A percentile compares a stretch with the other conserved stretches of the same genome.
These are phyloP conservation scores for Irpex sp. DNA, from an alignment of 1,284 basidiomycete species.

Conservation along the genomic window DNA sequence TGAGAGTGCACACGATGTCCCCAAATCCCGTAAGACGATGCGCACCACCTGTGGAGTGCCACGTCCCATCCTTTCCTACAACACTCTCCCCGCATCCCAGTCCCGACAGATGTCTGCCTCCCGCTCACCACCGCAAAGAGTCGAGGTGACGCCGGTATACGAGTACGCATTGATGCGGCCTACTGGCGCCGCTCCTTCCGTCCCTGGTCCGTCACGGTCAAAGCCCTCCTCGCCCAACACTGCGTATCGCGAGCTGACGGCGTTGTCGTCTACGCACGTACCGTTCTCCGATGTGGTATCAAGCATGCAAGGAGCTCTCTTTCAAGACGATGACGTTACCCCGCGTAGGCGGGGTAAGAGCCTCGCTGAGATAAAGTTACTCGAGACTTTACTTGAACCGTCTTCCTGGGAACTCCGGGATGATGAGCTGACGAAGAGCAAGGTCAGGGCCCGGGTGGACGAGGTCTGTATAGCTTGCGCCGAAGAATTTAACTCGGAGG, in stretches of 20 bases:
- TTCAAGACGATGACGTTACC: constrained; percentile 39
- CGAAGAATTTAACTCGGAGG: constrained; percentile 19
- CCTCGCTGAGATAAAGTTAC: constrained; percentile 35
- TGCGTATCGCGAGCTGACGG: constrained; percentile 20
- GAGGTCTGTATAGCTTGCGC: constrained; percentile 21
- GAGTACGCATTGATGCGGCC: constrained; percentile 24
- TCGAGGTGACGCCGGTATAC: constrained; percentile 15
- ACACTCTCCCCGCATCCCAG: constrained; percentile 21
- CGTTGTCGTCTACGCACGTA: constrained; percentile 18
- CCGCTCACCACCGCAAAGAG: constrained; percentile 9
- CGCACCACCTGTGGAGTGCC: constrained; percentile 19
- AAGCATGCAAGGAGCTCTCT: constrained; percentile 59
- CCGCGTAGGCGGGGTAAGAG: constrained; percentile 25
- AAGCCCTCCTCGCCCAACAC: constrained; percentile 17
- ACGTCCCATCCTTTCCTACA: constrained; percentile 27
- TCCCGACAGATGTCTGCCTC: constrained; percentile 16
- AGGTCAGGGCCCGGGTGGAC: constrained; percentile 17
- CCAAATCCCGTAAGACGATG: constrained; percentile 6
- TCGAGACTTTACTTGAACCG: constrained; percentile 45
- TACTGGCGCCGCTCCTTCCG: constrained; percentile 12
- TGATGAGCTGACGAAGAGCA: constrained; percentile 27
- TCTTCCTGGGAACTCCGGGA: constrained; percentile 37
- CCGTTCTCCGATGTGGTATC: constrained; percentile 53
- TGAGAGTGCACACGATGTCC: constrained; percentile 12
- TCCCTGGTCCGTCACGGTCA: constrained; percentile 14